phyloP scores from a whole-genome alignment of 805 yeast species.

The Yarrowia divulgata region DNA sequence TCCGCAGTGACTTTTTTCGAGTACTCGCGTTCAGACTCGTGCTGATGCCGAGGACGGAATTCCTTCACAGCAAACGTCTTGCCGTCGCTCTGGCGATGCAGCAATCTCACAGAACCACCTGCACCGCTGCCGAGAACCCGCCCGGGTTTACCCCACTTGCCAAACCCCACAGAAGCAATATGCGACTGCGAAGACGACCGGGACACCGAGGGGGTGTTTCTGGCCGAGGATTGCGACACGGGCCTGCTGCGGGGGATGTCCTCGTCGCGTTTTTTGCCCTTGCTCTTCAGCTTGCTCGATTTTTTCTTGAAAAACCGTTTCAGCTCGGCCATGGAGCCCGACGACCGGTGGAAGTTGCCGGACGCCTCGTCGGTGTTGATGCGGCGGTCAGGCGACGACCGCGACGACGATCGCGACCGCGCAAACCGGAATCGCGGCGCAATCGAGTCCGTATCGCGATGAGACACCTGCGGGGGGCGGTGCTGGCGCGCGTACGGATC shows the following conservation, averaged over 20 bases:
- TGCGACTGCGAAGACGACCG: constrained; percentile 22
- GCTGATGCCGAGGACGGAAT: constrained; percentile 75
- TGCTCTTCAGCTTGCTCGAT: constrained; percentile 41
- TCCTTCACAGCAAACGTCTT: constrained; percentile 91
- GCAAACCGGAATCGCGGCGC: constrained; percentile 51
- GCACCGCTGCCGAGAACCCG: constrained; percentile 94
- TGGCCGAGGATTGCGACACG: constrained; percentile 8
- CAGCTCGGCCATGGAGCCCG: constrained; percentile 51
- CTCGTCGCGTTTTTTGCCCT: constrained; percentile 37
- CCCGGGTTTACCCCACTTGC: constrained; percentile 73
- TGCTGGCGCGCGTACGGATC: constrained; percentile 51
- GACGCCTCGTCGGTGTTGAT: constrained; percentile 38
- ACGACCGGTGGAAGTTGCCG: constrained; percentile 41
- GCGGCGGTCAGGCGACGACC: constrained; percentile 32
- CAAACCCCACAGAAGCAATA: constrained; percentile 7
- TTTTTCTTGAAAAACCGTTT: constrained; percentile 55
- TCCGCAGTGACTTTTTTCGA: constrained; percentile 93
- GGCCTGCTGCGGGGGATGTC: constrained; percentile 10
- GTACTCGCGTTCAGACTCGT: constrained; percentile 83
- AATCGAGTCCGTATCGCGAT: constrained; percentile 46
- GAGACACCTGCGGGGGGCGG: constrained; percentile 45
- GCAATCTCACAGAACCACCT: constrained; percentile 86
- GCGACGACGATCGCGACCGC: constrained; percentile 19
- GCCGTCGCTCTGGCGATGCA: constrained; percentile 69
- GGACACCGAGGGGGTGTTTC: constrained; percentile 2